Base-by-base conservation (phyloP, 2,329 filamentous ascomycete genomes). In the Coleophoma crateriformis region DNA sequence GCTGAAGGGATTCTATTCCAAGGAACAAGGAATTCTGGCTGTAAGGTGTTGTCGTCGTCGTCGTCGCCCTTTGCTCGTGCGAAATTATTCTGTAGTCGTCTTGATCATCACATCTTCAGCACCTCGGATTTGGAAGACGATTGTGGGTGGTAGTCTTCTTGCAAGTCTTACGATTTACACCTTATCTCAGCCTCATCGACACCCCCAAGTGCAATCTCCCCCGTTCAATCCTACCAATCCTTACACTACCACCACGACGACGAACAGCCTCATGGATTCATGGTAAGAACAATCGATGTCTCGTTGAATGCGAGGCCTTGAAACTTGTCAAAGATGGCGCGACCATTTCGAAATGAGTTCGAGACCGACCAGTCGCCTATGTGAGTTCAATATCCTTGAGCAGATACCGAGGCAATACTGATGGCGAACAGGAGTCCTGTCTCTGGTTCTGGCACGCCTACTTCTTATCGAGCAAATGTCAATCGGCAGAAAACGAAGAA, bases 401-500 rank as follows among this genome's bases (percentile, higher is more conserved):
- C 27, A 27, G 27, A 27, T 27, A 39, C 32, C 54, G 55, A 52
- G 54, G 39, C 32, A 2, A 17, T 22, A 8, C 14, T 34, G 22
- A 41, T 41, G 39, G 39, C 15, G 12, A 32, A 22, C 46, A 64
- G 61, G 57, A 56, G 46, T 22, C 60, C 59, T 40, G 54, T 57
- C 27, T 57, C 59, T 15, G 54, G 48, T n/a, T 32, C 55, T n/a
- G 61, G 48, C 32, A 51, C 57, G 19, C 52, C 57, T 33, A 59
- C 63, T 27, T 63, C 63, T 3, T 96, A 91, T 70, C 87, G 88
- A 66, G 82, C 90, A 46, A 95, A 96, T 66, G 84, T 96, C 45
- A 92, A 88, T 69, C 84, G 92, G 54, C 80, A 84, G 49, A 95
- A 95, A 72, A 96, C 91, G 49, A 88, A 85, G 70, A 95, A 95